Evolutionary conservation across 2,329 filamentous ascomycete genomes (phyloP).

Genomic region (Niveomyces coronatus): DNA sequence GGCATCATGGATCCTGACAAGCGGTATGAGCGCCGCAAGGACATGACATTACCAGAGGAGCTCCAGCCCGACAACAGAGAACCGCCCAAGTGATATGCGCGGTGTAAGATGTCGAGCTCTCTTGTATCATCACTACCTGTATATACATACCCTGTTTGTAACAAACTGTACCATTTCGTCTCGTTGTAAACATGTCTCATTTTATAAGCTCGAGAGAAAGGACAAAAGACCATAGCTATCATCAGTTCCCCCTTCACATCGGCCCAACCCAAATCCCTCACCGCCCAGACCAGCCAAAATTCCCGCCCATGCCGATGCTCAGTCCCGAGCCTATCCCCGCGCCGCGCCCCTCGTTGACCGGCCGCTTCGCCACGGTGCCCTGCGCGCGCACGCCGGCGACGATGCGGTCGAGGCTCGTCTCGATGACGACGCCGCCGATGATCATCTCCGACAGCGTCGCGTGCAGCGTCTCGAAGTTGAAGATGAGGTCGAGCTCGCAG

Average conservation of each 20-base stretch:
- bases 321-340: constrained; percentile 38
- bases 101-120: constrained; percentile 16
- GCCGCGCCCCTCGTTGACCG: constrained; percentile 57
- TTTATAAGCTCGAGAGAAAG: no score
- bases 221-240: not conserved
- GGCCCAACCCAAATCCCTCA: constrained; percentile 17
- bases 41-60: constrained; percentile 23
- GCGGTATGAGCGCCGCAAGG: constrained; percentile 30
- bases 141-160: constrained; percentile 9
- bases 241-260: not conserved
- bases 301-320: constrained; percentile 47
- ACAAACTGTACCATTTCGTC: not conserved
- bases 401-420: constrained; percentile 82
- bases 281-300: constrained; percentile 44
- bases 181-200: constrained; percentile 2
- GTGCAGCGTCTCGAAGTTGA: constrained; percentile 97
- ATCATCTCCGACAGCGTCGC: constrained; percentile 89
- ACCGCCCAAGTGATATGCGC: constrained; percentile 19
- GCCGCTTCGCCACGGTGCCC: constrained; percentile 67
- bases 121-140: constrained; percentile 21
- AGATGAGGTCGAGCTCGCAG: constrained; percentile 95
- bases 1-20: constrained; percentile 31
- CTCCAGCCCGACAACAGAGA: constrained; percentile 14
- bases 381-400: constrained; percentile 73
- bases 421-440: constrained; percentile 86